Evolutionary conservation across 2,329 filamentous ascomycete species (phyloP).

Genomic region (Sclerotiophoma versabilis): DNA sequence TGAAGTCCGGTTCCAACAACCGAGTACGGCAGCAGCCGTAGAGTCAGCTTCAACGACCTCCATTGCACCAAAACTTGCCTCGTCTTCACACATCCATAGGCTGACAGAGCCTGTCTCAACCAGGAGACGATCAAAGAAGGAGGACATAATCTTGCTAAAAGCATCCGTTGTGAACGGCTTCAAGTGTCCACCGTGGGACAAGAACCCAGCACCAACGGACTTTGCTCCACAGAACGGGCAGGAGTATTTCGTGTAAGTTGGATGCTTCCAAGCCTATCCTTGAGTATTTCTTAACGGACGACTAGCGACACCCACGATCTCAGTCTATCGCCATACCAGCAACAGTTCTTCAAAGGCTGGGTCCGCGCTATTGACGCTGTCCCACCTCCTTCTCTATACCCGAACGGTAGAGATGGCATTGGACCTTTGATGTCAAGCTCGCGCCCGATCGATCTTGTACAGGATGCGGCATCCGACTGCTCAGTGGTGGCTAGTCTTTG

Average conservation of each 20-base stretch:
- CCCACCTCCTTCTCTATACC: slow-evolving; percentile 52
- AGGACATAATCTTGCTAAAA: slow-evolving; percentile 78
- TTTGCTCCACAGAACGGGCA: slow-evolving; percentile 65
- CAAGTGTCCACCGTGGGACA: slow-evolving; percentile 82
- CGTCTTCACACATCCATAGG: slow-evolving; percentile 39
- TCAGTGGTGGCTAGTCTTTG: slow-evolving; percentile 96
- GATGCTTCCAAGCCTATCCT: slow-evolving; percentile 10
- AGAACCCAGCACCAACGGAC: slow-evolving; percentile 65
- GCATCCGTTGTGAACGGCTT: slow-evolving; percentile 83
- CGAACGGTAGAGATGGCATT: slow-evolving; percentile 34
- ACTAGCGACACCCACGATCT: slow-evolving; percentile 70
- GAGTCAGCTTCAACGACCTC: slow-evolving; percentile 2
- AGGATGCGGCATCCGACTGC: slow-evolving; percentile 95
- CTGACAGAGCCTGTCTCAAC: slow-evolving; percentile 60
- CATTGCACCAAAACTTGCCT: slow-evolving; percentile 4
- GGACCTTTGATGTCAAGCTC: slow-evolving; percentile 64
- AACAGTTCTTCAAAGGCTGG: slow-evolving; percentile 82
- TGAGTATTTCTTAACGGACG: neutral
- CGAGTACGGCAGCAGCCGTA: neutral
- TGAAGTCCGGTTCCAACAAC: neutral
- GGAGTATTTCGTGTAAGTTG: slow-evolving; percentile 63
- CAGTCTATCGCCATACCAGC: slow-evolving; percentile 76
- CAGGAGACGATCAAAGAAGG: slow-evolving; percentile 69
- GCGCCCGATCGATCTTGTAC: slow-evolving; percentile 79
- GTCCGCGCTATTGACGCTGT: slow-evolving; percentile 75